Conservation (phyloP, 495 filamentous ascomycete species). For the Aspergillus homomorphus region DNA sequence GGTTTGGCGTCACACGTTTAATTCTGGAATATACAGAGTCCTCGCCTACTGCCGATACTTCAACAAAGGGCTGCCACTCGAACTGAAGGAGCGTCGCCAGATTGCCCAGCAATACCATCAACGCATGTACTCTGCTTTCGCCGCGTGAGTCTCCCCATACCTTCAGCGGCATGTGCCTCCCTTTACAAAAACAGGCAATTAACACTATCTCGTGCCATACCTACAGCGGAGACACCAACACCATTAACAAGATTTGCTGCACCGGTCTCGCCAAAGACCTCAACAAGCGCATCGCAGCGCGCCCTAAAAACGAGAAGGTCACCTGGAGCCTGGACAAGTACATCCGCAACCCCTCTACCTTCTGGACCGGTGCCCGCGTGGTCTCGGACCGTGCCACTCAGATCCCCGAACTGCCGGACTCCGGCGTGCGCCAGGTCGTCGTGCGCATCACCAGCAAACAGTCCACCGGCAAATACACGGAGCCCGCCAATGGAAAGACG, state of each 20-base stretch:
- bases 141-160: conserved; percentile 46
- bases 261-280: conserved; percentile 58
- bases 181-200: not conserved
- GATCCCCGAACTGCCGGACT: conserved; percentile 46
- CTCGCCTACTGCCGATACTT: conserved; percentile 38
- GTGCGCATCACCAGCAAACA: conserved; percentile 70
- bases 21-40: conserved; percentile 31
- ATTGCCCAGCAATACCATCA: conserved; percentile 56
- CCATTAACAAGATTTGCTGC: conserved; percentile 57
- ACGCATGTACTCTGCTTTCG: conserved; percentile 70
- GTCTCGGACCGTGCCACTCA: conserved; percentile 55
- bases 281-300: conserved; percentile 49
- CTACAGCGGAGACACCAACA: conserved; percentile 53
- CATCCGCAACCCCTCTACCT: conserved; percentile 48
- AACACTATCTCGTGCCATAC: not conserved
- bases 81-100: conserved; percentile 38
- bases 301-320: conserved; percentile 48
- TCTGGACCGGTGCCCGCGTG: conserved; percentile 47
- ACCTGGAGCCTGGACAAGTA: conserved; percentile 68
- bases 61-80: conserved; percentile 32
- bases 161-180: not conserved
- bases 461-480: conserved; percentile 29
- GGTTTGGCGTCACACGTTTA: not conserved
- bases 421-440: conserved; percentile 64
- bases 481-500: conserved; percentile 4